Percentiles rank a stretch among this genome's conserved stretches.
phyloP scores from a whole-genome alignment of 179 eudicot species.

The Gypsophila paniculata region DNA sequence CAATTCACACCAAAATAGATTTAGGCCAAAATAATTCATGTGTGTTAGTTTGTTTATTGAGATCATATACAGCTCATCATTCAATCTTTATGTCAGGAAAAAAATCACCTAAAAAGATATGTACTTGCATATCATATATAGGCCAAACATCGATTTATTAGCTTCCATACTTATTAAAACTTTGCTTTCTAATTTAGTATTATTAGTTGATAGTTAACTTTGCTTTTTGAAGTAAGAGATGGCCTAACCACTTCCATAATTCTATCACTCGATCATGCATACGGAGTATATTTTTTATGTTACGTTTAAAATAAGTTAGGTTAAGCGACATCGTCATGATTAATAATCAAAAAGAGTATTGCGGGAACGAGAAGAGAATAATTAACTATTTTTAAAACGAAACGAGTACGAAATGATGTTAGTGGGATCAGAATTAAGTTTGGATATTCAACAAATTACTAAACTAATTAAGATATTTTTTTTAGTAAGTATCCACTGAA shows the following conservation, averaged over 20 bases:
- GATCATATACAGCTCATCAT: not conserved
- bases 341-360: not conserved
- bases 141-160: slow-evolving; percentile 4
- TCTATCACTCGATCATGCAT: no score
- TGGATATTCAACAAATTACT: no score
- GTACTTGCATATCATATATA: slow-evolving; percentile 9
- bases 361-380: slow-evolving; percentile 20
- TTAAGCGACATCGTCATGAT: slow-evolving; percentile 23
- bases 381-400: no score
- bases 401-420: no score
- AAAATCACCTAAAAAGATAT: slow-evolving; percentile 2
- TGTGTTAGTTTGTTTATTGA: no score
- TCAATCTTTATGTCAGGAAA: not conserved
- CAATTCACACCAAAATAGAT: slow-evolving; percentile 4
- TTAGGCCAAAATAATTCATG: not conserved
- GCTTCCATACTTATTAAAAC: no score
- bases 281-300: not conserved
- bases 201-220: no score
- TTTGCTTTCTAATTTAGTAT: no score
- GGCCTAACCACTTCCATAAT: slow-evolving; percentile 25
- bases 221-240: not conserved
- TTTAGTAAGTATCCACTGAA: no score
- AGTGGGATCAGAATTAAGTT: no score
- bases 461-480: no score
- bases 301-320: slow-evolving; percentile 3